These are phyloP conservation scores for Fonsecaea pedrosoi DNA, from an alignment of 2,329 filamentous ascomycete species.

Conservation along the genomic window DNA sequence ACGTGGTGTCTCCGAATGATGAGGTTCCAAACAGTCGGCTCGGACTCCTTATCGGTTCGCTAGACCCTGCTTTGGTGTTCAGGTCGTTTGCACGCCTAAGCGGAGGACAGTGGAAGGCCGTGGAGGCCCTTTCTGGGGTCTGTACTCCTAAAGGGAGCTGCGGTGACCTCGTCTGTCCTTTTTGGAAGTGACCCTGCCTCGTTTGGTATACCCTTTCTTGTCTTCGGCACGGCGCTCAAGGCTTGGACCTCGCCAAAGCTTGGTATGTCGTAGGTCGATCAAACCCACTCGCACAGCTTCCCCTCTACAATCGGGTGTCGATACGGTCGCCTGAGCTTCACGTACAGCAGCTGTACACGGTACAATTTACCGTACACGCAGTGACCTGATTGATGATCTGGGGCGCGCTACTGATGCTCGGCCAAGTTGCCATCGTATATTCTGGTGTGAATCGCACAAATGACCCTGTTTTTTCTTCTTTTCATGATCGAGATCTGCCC, in stretches of 20 bases:
- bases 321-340: not conserved
- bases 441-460: not conserved
- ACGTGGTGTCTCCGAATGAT: not conserved
- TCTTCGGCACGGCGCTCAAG: not conserved
- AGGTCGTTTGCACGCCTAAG: not conserved
- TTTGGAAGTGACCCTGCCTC: not conserved
- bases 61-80: constrained; percentile 3
- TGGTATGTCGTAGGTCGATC: not conserved
- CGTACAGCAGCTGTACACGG: too few relatives aligned
- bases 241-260: not conserved
- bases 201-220: constrained; percentile 6
- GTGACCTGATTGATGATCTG: not conserved
- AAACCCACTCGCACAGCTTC: not conserved
- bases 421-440: not conserved
- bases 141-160: not conserved
- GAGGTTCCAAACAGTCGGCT: not conserved
- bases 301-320: not conserved
- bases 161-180: not conserved
- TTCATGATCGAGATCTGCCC: not conserved
- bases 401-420: not conserved
- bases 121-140: not conserved
- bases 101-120: not conserved
- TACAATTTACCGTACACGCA: not conserved
- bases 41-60: constrained; percentile 1
- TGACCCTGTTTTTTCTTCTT: not conserved